These are phyloP conservation scores for Thermomucor indicae-seudaticae DNA, from an alignment of 371 early-diverging fungal genomes.

Conservation along the genomic window DNA sequence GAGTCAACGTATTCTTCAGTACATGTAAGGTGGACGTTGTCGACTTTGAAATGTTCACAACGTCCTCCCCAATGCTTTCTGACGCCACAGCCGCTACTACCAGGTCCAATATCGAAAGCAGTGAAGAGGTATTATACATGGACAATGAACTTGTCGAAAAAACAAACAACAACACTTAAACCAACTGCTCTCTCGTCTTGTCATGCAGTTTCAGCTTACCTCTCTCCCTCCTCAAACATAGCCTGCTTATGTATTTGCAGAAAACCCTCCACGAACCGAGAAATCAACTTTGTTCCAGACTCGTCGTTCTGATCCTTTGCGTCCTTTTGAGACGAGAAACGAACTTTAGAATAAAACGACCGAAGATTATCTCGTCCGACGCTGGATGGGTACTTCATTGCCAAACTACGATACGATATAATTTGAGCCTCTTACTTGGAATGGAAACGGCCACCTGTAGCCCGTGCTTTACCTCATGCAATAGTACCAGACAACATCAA, in stretches of 20 bases:
- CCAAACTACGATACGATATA: conserved; percentile 18
- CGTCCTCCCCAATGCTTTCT: neutral
- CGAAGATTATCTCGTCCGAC: conserved; percentile 40
- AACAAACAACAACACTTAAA: neutral
- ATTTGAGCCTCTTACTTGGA: neutral
- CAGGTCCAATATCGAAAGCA: neutral
- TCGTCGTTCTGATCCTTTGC: neutral
- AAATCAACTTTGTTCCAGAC: conserved; percentile 11
- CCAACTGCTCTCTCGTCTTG: neutral
- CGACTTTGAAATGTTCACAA: neutral
- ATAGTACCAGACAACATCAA: conserved; percentile 51
- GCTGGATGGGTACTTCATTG: conserved; percentile 36
- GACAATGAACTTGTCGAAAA: neutral
- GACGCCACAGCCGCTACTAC: neutral
- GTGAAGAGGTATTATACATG: neutral
- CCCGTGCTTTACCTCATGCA: conserved; percentile 36
- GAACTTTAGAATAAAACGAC: conserved; percentile 40
- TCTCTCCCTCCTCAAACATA: conserved; percentile 27
- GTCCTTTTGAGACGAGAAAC: conserved; percentile 16
- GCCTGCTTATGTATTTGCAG: conserved; percentile 33
- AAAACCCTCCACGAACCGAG: conserved; percentile 35
- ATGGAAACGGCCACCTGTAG: neutral
- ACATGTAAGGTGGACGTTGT: conserved; percentile 21
- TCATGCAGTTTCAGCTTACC: no score
- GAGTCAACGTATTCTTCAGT: conserved; percentile 29